phyloP scores from a whole-genome alignment of 345 rosid species.

The Eucalyptus regnans region DNA sequence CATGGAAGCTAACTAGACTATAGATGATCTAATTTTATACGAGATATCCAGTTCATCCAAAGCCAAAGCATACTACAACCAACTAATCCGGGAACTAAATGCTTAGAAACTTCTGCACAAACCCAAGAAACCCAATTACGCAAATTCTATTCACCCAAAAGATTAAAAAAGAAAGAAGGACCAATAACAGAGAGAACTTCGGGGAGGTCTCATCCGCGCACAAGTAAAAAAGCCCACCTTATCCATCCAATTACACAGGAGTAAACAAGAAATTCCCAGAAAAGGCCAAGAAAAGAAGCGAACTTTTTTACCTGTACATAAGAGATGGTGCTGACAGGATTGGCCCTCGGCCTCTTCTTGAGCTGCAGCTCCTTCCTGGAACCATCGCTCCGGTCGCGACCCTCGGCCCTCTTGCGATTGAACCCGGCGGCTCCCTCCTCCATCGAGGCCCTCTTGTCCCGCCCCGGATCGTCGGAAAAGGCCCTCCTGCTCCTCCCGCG shows the following conservation, averaged over 20 bases:
- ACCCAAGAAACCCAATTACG: not conserved
- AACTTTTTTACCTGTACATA: slow-evolving; percentile 59
- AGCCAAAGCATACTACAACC: not conserved
- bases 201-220: not conserved
- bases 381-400: slow-evolving; percentile 38
- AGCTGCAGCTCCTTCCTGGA: slow-evolving; percentile 65
- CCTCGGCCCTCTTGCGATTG: slow-evolving; percentile 81
- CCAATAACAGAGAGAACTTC: not conserved
- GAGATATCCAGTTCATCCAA: not conserved
- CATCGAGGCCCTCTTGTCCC: not conserved
- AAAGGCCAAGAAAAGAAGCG: not conserved
- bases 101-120: not conserved
- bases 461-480: not conserved
- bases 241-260: not conserved
- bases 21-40: not conserved
- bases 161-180: not conserved
- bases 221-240: not conserved
- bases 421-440: slow-evolving; percentile 41
- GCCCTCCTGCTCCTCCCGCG: not conserved
- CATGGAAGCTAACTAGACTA: not conserved
- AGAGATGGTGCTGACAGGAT: slow-evolving; percentile 78
- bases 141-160: not conserved
- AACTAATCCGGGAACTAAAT: not conserved
- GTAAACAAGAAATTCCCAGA: not conserved
- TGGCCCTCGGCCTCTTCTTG: slow-evolving; percentile 47